A percentile compares a stretch with the other conserved stretches of the same genome.
Evolutionary conservation across 768 basidiomycete species (phyloP).

Genomic region (Suillus spraguei): DNA sequence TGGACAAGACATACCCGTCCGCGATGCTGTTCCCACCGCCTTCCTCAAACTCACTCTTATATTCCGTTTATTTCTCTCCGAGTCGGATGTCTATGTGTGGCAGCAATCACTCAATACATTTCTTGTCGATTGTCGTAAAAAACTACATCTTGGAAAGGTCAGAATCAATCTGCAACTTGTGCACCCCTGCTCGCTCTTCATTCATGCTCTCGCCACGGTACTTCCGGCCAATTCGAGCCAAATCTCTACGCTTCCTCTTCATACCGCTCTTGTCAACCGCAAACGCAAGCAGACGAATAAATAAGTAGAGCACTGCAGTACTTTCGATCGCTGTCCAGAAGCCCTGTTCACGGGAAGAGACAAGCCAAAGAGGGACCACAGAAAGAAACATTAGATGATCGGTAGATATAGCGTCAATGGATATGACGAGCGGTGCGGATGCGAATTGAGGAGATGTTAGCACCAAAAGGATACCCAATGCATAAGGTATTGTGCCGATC

Average conservation of each 20-base stretch:
- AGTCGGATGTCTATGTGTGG: too few species aligned
- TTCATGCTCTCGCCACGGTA: not conserved
- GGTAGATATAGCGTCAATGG: not conserved
- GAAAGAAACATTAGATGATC: not conserved
- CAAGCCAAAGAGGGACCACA: not conserved
- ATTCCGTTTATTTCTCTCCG: too few species aligned
- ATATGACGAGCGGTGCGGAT: not conserved
- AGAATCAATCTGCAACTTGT: too few species aligned
- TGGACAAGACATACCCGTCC: too few species aligned
- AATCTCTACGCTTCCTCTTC: not conserved
- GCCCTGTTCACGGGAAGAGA: not conserved
- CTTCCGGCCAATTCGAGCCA: not conserved
- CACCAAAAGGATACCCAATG: not conserved
- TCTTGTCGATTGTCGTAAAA: too few species aligned
- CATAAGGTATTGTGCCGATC: not conserved
- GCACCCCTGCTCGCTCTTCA: not conserved
- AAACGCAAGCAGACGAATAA: not conserved
- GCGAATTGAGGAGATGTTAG: not conserved
- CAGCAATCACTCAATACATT: too few species aligned
- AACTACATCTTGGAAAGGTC: too few species aligned
- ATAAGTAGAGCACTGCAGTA: not conserved
- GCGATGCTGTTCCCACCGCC: too few species aligned
- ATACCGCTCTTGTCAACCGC: not conserved
- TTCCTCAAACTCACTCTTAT: too few species aligned
- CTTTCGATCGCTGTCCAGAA: not conserved